A percentile compares a stretch with the other conserved stretches of the same genome.
phyloP scores from a whole-genome alignment of 805 yeast species.

The Candida golubevii region DNA sequence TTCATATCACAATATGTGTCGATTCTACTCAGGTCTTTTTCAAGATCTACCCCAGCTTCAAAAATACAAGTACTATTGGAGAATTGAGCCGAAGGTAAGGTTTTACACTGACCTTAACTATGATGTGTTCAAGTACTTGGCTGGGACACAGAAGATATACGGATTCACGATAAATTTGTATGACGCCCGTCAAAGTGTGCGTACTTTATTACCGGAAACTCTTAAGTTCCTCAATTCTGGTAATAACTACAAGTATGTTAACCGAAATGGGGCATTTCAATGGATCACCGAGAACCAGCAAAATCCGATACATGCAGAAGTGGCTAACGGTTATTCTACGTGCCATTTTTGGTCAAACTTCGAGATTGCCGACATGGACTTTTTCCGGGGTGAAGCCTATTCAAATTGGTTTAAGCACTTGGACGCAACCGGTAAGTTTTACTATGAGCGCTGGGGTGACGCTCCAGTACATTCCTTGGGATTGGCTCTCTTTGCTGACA shows the following conservation, averaged over 20 bases:
- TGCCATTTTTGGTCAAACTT: conserved; percentile 93
- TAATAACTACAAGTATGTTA: conserved; percentile 53
- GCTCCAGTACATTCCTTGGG: conserved; percentile 88
- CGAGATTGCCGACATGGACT: conserved; percentile 82
- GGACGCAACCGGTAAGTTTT: conserved; percentile 73
- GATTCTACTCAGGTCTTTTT: conserved; percentile 66
- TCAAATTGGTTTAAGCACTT: conserved; percentile 56
- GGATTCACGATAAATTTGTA: conserved; percentile 70
- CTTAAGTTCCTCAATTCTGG: conserved; percentile 50
- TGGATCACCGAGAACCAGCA: conserved; percentile 51
- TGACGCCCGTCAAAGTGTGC: conserved; percentile 63
- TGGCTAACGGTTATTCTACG: conserved; percentile 50
- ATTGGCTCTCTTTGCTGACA: conserved; percentile 65
- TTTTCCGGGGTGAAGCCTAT: conserved; percentile 67
- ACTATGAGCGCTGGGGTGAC: conserved; percentile 92
- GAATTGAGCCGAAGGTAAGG: conserved; percentile 70
- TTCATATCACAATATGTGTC: conserved; percentile 82
- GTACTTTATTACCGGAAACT: conserved; percentile 67
- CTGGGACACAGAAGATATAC: conserved; percentile 60
- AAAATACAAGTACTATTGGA: conserved; percentile 70
- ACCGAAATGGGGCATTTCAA: conserved; percentile 46
- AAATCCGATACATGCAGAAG: conserved; percentile 40
- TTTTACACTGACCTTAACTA: conserved; percentile 68
- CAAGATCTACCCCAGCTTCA: conserved; percentile 59
- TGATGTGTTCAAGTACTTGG: conserved; percentile 74